Evolutionary conservation across 495 filamentous ascomycete species (phyloP).

Genomic region (Lasiosphaeria ovina): DNA sequence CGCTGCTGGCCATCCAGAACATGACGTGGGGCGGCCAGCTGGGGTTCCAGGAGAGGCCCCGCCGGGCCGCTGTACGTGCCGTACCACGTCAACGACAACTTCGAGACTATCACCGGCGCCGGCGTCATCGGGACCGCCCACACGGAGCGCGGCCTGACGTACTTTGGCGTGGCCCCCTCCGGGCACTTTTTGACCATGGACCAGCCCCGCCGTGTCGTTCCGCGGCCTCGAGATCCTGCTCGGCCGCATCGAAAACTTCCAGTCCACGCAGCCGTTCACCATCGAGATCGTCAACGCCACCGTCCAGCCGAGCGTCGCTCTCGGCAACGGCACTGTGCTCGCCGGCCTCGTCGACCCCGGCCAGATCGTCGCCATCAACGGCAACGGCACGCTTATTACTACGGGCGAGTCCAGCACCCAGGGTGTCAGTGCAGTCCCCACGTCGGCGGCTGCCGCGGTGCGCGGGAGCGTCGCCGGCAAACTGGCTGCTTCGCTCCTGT

Average conservation of each 20-base stretch:
- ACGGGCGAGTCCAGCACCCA: neutral
- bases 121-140: slow-evolving; percentile 37
- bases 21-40: slow-evolving; percentile 77
- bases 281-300: slow-evolving; percentile 12
- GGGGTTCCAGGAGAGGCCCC: slow-evolving; percentile 64
- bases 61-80: slow-evolving; percentile 64
- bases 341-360: neutral
- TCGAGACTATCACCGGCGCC: slow-evolving; percentile 23
- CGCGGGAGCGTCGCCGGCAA: neutral
- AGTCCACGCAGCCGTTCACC: slow-evolving; percentile 31
- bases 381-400: neutral
- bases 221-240: slow-evolving; percentile 40
- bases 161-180: slow-evolving; percentile 30
- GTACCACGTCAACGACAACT: slow-evolving; percentile 45
- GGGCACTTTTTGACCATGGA: slow-evolving; percentile 38
- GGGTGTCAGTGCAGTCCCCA: neutral
- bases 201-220: slow-evolving; percentile 35
- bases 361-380: neutral
- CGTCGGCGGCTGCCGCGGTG: neutral
- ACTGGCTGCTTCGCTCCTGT: neutral
- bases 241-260: slow-evolving; percentile 33
- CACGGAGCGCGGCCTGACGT: slow-evolving; percentile 39
- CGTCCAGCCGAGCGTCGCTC: slow-evolving; percentile 14
- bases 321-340: slow-evolving; percentile 34
- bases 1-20: slow-evolving; percentile 75